phyloP scores from a whole-genome alignment of 495 filamentous ascomycete species.

The Stereocaulon alpinum region DNA sequence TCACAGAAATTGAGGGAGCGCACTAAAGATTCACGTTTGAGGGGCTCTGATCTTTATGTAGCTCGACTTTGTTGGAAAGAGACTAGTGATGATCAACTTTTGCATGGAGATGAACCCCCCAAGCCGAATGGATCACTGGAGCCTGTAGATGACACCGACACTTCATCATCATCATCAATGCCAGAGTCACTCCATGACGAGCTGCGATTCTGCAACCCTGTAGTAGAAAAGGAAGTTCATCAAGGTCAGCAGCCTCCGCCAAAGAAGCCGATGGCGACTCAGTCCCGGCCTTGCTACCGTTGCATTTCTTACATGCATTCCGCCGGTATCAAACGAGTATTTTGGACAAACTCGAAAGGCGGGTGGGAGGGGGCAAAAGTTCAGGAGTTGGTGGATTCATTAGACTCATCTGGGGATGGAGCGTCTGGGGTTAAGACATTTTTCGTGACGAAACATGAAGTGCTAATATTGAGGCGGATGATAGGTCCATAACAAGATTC shows the following conservation, averaged over 20 bases:
- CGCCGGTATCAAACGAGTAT: conserved; percentile 43
- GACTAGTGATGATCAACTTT: background rate
- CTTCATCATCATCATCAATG: background rate
- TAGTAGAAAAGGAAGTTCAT: background rate
- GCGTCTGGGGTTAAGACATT: conserved; percentile 21
- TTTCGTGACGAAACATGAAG: conserved; percentile 44
- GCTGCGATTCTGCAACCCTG: conserved; percentile 16
- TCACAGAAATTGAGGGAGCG: conserved; percentile 26
- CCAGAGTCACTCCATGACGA: conserved; percentile 39
- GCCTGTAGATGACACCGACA: background rate
- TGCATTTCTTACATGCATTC: conserved; percentile 41
- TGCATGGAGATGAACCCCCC: background rate
- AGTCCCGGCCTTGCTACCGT: conserved; percentile 41
- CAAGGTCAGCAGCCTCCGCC: background rate
- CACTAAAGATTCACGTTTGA: conserved; percentile 35
- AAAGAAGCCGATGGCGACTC: conserved; percentile 20
- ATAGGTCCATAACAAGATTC: background rate
- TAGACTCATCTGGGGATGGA: conserved; percentile 24
- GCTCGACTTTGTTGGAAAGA: conserved; percentile 30
- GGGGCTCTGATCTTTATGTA: conserved; percentile 44
- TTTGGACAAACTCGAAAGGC: conserved; percentile 40
- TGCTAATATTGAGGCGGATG: conserved; percentile 13
- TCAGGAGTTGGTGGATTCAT: conserved; percentile 35
- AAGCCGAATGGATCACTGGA: background rate
- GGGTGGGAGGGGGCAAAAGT: conserved; percentile 43